Base-by-base conservation (phyloP, 495 filamentous ascomycete species). In the Rostrohypoxylon terebratum region DNA sequence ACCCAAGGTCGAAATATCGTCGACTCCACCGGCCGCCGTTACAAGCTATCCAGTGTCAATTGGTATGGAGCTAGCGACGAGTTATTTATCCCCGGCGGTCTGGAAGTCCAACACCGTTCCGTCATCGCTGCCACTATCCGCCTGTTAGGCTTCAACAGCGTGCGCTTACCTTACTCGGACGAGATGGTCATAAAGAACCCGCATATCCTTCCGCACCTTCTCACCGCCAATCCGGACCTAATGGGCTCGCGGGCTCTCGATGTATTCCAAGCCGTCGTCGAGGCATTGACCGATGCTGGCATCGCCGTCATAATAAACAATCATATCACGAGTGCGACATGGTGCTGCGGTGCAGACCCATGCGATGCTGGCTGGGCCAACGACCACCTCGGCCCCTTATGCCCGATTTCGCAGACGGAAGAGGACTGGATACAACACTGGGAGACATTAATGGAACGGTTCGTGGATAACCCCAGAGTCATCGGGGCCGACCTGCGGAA, bases 31-130 rank as follows among this genome's bases (percentile, higher is more conserved):
- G 84, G 82, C 25, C 77, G 78, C 36, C 81, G 85, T 31, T 84
- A 87, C 74, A 87, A 87, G 75, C 81, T 90, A 11, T 80, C 85
- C 14, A 86, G 83, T 25, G 79, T 90, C 72, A 90, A 90, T 75
- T 90, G 88, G 88, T 90, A 90, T 72, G 88, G 88, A 16, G 88
- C 82, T 10, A 87, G 84, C 66, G 88, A 90, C 67, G 83, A 87
- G 78, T 74, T 85, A 23, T 89, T 86, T 75, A 82, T 90, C n/a
- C 85, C 86, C 5, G 85, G 85, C 13, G 88, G 88, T 8, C 81
- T 90, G 38, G 87, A 90, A 45, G 72, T 86, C 4, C 83, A 82
- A 68, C 87, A 89, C 73, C 86, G 88, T 14, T 78, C 75, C 50
- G 81, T 82, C 8, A 89, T 90, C 62, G 87, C 88, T 1, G 33